phyloP scores from a whole-genome alignment of 805 yeast genomes.

The Starmerella vitae region DNA sequence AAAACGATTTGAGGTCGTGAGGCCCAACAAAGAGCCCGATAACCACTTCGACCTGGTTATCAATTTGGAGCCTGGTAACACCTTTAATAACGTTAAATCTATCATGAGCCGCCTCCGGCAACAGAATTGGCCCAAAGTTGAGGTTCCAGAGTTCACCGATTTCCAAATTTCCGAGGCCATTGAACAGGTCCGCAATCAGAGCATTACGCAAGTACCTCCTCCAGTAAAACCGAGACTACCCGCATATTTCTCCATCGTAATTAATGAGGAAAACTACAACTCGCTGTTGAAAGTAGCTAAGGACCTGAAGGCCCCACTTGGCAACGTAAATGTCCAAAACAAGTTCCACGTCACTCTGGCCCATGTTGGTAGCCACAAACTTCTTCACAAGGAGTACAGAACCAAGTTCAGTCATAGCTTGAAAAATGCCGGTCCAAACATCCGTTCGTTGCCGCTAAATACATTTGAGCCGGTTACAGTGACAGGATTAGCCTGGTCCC shows the following conservation, averaged over 20 bases:
- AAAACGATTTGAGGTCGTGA: constrained; percentile 50
- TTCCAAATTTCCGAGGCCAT: constrained; percentile 36
- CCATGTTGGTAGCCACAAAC: constrained; percentile 14
- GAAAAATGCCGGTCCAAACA: background rate
- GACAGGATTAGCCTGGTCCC: constrained; percentile 37
- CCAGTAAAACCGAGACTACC: constrained; percentile 13
- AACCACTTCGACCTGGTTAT: constrained; percentile 51
- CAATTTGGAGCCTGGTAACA: constrained; percentile 35
- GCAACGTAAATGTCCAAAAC: constrained; percentile 8
- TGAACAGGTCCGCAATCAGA: constrained; percentile 30
- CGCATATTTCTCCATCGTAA: constrained; percentile 34
- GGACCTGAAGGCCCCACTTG: constrained; percentile 11
- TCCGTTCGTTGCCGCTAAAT: background rate
- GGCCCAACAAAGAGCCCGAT: constrained; percentile 42
- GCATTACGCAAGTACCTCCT: constrained; percentile 4
- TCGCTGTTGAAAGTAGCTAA: constrained; percentile 16
- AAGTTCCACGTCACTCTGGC: constrained; percentile 28
- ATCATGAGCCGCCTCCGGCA: constrained; percentile 32
- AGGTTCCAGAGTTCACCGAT: constrained; percentile 30
- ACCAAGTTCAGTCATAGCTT: constrained; percentile 1
- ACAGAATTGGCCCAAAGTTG: constrained; percentile 26
- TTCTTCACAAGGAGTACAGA: constrained; percentile 1
- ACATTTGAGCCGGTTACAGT: constrained; percentile 19
- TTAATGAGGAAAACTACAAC: constrained; percentile 20
- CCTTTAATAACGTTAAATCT: constrained; percentile 34